Conservation (phyloP, 2,329 filamentous ascomycete genomes). For the Pseudogymnoascus sp. region DNA sequence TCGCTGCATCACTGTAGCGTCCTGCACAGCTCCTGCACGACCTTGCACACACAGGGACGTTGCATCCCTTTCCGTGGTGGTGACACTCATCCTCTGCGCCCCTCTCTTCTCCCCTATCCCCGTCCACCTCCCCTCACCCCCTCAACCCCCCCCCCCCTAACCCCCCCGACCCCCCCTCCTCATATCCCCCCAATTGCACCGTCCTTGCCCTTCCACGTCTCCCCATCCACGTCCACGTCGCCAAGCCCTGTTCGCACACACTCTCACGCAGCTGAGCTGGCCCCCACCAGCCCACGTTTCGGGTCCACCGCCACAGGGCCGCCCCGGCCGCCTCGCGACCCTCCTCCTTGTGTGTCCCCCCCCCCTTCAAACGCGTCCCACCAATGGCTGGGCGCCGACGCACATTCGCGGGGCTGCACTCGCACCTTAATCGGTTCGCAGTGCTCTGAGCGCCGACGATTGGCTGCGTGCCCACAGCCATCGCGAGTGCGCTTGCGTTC, state of each 20-base stretch:
- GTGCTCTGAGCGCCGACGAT: not conserved
- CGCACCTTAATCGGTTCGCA: not conserved
- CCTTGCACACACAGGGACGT: not conserved
- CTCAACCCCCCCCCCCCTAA: too few species aligned
- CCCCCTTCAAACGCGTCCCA: not conserved
- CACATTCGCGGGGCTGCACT: constrained; percentile 1
- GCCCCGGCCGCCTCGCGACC: too few species aligned
- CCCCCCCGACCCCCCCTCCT: too few species aligned
- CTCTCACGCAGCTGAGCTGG: too few species aligned
- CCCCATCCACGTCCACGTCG: too few species aligned
- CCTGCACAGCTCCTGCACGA: not conserved
- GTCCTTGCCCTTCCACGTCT: too few species aligned
- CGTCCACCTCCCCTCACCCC: not conserved
- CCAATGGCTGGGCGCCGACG: not conserved
- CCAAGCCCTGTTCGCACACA: too few species aligned
- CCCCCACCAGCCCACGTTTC: too few species aligned
- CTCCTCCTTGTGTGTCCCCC: too few species aligned
- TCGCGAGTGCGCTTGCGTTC: not conserved
- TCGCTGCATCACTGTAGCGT: not conserved
- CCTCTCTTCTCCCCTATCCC: not conserved
- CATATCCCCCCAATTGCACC: too few species aligned
- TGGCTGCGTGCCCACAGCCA: not conserved
- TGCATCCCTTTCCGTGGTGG: not conserved
- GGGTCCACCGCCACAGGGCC: too few species aligned
- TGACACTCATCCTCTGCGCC: not conserved